Evolutionary conservation across 768 basidiomycete species (phyloP).

Genomic region (Suillus variegatus): DNA sequence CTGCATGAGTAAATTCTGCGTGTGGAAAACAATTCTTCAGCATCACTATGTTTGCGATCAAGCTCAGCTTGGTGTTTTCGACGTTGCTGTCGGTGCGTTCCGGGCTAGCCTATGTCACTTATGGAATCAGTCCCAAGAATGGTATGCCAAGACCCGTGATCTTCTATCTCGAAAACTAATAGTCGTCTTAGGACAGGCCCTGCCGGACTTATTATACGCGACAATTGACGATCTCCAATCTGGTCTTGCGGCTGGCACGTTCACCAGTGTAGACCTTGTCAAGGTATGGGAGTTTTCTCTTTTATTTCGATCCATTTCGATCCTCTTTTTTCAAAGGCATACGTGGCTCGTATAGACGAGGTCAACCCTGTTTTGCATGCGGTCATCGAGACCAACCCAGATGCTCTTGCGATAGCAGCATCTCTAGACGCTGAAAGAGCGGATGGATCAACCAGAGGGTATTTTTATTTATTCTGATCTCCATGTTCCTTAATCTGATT

Average conservation of each 20-base stretch:
- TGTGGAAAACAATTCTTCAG: background rate
- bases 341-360: conserved; percentile 4
- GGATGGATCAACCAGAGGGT: background rate
- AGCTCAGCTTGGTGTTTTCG: background rate
- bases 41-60: background rate
- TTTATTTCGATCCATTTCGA: background rate
- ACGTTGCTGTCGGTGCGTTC: conserved; percentile 1
- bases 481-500: background rate
- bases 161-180: background rate
- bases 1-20: too few species aligned
- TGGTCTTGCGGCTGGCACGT: background rate
- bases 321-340: background rate
- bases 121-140: conserved; percentile 5
- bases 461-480: background rate
- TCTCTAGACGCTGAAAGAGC: conserved; percentile 5
- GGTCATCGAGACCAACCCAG: background rate
- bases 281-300: background rate
- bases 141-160: background rate
- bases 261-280: conserved; percentile 2
- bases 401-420: background rate
- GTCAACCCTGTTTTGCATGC: conserved; percentile 4
- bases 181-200: background rate
- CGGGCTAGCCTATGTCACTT: background rate
- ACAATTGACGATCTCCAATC: conserved; percentile 5
- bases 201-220: conserved; percentile 2